Evolutionary conservation across 1,284 basidiomycete species (phyloP).

Genomic region (Bjerkandera adusta): DNA sequence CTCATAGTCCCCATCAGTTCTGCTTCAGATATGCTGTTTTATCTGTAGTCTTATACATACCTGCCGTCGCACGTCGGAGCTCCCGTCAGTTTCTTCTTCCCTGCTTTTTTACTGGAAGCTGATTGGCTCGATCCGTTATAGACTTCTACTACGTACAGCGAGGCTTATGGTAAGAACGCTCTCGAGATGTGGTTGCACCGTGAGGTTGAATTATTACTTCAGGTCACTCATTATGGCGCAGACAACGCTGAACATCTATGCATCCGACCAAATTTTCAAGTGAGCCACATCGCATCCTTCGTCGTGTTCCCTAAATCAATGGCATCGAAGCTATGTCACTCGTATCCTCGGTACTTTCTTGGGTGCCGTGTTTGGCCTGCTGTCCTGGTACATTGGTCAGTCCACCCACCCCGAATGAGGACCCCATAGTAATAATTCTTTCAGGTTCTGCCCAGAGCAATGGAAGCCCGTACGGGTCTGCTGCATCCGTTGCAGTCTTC

Average conservation of each 20-base stretch:
- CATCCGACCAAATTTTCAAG: slow-evolving; percentile 60
- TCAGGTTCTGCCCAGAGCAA: slow-evolving; percentile 45
- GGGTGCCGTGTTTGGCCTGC: slow-evolving; percentile 44
- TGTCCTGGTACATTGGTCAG: slow-evolving; percentile 56
- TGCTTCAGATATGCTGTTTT: slow-evolving; percentile 55
- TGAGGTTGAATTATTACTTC: neutral
- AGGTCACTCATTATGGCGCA: slow-evolving; percentile 72
- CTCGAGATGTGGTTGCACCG: neutral
- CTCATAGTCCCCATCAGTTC: too few species aligned
- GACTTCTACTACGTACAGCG: slow-evolving; percentile 44
- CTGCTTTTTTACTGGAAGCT: neutral
- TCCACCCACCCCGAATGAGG: neutral
- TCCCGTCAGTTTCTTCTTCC: slow-evolving; percentile 36
- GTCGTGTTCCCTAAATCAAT: neutral
- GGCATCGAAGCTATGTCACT: slow-evolving; percentile 34
- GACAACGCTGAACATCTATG: slow-evolving; percentile 58
- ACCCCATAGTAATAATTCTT: neutral
- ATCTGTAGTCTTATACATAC: slow-evolving; percentile 56
- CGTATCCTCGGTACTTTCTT: slow-evolving; percentile 44
- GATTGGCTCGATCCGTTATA: slow-evolving; percentile 18
- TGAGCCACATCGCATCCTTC: slow-evolving; percentile 32
- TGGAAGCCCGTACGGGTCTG: slow-evolving; percentile 60
- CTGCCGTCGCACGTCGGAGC: slow-evolving; percentile 42
- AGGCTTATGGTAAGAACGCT: slow-evolving; percentile 36
- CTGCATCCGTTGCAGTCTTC: slow-evolving; percentile 49